Conservation (phyloP, 106 monocot genomes). For the Narthecium ossifragum region DNA sequence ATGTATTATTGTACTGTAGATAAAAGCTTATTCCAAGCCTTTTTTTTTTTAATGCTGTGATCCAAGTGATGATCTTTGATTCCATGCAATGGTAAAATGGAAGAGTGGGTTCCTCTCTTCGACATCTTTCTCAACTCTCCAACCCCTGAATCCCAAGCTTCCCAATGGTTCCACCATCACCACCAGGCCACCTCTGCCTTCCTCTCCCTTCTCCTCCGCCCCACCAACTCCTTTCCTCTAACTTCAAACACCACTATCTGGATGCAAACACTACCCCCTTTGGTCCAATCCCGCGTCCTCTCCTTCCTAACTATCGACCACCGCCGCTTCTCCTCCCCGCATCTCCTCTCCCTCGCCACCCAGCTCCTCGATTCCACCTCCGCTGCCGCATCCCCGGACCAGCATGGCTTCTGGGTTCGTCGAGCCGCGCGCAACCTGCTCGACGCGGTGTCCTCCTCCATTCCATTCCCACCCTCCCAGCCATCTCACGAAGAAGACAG, state of each 20-base stretch:
- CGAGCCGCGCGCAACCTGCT: conserved; percentile 66
- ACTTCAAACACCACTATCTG: conserved; percentile 1
- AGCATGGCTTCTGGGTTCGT: conserved; percentile 47
- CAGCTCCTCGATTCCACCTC: conserved; percentile 17
- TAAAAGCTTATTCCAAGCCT: no score
- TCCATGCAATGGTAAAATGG: conserved; percentile 40
- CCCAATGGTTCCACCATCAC: conserved; percentile 39
- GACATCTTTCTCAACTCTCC: conserved; percentile 65
- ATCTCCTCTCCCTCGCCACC: conserved; percentile 31
- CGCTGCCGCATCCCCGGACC: not conserved
- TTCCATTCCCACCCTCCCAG: no score
- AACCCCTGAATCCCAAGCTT: conserved; percentile 50
- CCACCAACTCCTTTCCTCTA: not conserved
- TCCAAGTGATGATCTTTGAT: no score
- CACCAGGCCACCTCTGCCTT: conserved; percentile 6
- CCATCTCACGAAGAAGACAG: not conserved
- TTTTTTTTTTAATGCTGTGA: no score
- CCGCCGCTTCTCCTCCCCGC: conserved; percentile 29
- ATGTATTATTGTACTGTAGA: no score
- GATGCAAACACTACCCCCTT: conserved; percentile 58
- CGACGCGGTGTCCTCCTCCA: conserved; percentile 30
- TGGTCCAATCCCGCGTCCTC: conserved; percentile 67
- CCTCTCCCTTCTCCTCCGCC: conserved; percentile 47
- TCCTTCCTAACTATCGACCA: conserved; percentile 57
- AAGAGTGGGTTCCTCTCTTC: conserved; percentile 71